Conservation (phyloP, 768 basidiomycete genomes). For the Saitozyma podzolica region DNA sequence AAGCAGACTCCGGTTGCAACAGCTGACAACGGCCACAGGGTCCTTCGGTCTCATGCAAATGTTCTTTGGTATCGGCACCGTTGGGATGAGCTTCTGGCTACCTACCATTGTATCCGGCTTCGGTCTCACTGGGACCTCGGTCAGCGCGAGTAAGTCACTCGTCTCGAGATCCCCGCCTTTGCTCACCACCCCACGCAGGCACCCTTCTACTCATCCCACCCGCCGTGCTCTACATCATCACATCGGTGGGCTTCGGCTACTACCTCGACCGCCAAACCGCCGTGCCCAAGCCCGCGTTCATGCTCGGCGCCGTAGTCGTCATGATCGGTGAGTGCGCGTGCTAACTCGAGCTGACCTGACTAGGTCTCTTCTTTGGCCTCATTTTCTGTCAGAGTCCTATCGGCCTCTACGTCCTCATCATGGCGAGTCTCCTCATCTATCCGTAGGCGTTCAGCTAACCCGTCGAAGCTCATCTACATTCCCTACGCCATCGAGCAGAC, state of each 20-base stretch:
- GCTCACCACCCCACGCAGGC: neutral
- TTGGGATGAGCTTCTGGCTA: conserved; percentile 36
- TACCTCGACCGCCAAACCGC: conserved; percentile 6
- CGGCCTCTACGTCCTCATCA: conserved; percentile 32
- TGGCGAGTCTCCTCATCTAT: conserved; percentile 7
- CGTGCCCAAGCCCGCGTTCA: conserved; percentile 18
- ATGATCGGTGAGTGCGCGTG: conserved; percentile 2
- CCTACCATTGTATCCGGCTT: conserved; percentile 31
- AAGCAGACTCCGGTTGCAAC: too few species aligned
- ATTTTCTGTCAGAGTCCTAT: conserved; percentile 20
- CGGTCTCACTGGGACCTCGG: conserved; percentile 21
- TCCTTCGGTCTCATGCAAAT: conserved; percentile 8
- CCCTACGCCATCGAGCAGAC: conserved; percentile 8
- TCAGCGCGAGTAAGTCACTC: too few species aligned
- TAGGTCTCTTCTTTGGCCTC: conserved; percentile 22
- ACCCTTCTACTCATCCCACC: conserved; percentile 33
- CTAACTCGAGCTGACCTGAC: neutral
- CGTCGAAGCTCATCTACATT: neutral
- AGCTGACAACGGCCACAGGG: conserved; percentile 6
- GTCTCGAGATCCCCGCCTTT: too few species aligned
- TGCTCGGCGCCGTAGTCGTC: conserved; percentile 14
- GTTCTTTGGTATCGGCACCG: conserved; percentile 4
- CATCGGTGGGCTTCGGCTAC: conserved; percentile 17
- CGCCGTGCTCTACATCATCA: conserved; percentile 24
- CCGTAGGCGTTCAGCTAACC: too few species aligned